Base-by-base conservation (phyloP, 2,329 filamentous ascomycete species). In the Aspergillus ustus region DNA sequence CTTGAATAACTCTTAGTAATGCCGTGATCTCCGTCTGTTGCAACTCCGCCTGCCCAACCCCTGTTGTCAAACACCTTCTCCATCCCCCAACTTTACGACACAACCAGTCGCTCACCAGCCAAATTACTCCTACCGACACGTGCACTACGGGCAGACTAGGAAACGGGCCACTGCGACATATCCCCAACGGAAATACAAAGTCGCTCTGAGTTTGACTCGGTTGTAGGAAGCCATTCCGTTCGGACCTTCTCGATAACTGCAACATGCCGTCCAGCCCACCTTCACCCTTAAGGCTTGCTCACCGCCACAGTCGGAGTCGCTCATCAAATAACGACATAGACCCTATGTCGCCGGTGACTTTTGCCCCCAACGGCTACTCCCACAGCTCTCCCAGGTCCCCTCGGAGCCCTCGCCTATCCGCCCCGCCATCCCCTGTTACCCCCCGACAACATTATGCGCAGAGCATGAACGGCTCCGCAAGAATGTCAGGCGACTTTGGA, bases 401-500 rank as follows among this genome's bases (percentile, higher is more conserved):
- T 50, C 71, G 66, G 54, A 75, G 73, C 7, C 75, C 76, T 43
- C 73, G 70, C 52, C 72, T 73, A 20, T 78, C 78, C 8, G 69
- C 70, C 50, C 73, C 78, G 2, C 69, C 73, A 4, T 81, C 79
- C 31, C 78, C 79, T 7, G 66, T 74, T 45, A 73, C 73, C 19
- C 72, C 74, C 52, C 75, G 76, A 56, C 77, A 73, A 46, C 70
- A 70, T 53, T 75, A 74, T 57, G 71, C 75, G 52, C 73, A 73
- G 52, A 70, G 70, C 25, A 72, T 75, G 67, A 76, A 72, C 60
- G 75, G 72, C 31, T 73, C 71, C 29, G 67, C 73, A 17, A 74
- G 78, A 40, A 74, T 74, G 63, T 77, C 77, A 13, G 77, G 73
- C 61, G 77, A 79, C 60, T 79, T 77, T 65, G 72, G 73, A n/a